phyloP scores from a whole-genome alignment of 345 rosid species.

The Eucalyptus curtisii region DNA sequence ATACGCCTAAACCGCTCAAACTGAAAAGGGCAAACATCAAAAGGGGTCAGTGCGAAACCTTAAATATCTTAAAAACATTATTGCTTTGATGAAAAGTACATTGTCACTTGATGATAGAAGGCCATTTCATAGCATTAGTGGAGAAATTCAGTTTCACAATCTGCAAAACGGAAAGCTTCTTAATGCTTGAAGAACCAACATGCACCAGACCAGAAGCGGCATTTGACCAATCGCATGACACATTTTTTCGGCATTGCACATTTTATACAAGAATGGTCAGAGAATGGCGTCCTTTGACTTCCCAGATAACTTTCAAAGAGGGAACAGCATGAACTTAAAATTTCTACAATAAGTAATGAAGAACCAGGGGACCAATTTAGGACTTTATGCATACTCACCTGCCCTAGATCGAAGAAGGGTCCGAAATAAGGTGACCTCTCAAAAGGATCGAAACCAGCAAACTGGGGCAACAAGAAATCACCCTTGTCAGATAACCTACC shows the following conservation, averaged over 20 bases:
- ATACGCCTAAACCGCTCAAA: slow-evolving; percentile 91
- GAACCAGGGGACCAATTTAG: not conserved
- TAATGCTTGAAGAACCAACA: not conserved
- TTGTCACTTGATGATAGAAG: not conserved
- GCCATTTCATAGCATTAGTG: not conserved
- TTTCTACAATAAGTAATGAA: not conserved
- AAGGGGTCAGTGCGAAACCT: not conserved
- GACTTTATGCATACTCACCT: slow-evolving; percentile 28
- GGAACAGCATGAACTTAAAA: not conserved
- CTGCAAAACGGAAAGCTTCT: not conserved
- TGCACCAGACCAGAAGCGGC: not conserved
- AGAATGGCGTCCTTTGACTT: not conserved
- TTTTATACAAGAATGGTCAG: not conserved
- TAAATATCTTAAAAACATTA: not conserved
- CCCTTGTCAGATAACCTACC: not conserved
- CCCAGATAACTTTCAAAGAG: not conserved
- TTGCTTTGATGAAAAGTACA: not conserved
- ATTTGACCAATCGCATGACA: not conserved
- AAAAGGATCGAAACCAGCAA: slow-evolving; percentile 96
- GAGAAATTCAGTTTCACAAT: not conserved
- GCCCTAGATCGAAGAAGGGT: slow-evolving; percentile 80
- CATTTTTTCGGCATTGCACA: not conserved
- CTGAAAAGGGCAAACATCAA: slow-evolving; percentile 11
- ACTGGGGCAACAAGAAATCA: slow-evolving; percentile 26
- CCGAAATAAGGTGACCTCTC: slow-evolving; percentile 95